These are phyloP conservation scores for Eucalyptus melliodora DNA, from an alignment of 345 rosid genomes.

Conservation along the genomic window DNA sequence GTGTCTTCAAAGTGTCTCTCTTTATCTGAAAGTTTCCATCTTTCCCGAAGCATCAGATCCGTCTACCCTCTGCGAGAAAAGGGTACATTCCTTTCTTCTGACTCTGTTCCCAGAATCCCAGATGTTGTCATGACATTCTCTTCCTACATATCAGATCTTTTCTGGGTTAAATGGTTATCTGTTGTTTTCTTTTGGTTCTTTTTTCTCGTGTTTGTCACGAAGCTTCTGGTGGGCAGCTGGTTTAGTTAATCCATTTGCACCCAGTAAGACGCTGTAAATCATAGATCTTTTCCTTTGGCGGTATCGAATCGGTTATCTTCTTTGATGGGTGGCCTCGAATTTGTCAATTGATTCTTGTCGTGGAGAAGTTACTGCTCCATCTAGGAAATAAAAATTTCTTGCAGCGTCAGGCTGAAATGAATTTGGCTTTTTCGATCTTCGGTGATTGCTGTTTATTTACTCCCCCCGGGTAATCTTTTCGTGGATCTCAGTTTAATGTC, in stretches of 20 bases:
- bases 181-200: not conserved
- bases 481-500: not conserved
- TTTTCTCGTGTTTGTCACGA: not conserved
- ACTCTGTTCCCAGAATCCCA: not conserved
- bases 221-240: not conserved
- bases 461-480: not conserved
- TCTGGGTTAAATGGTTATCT: not conserved
- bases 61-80: not conserved
- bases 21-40: not conserved
- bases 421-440: not conserved
- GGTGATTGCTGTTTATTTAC: not conserved
- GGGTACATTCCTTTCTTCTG: not conserved
- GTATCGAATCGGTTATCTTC: not conserved
- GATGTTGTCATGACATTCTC: not conserved
- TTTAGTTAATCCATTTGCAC: not conserved
- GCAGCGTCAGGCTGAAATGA: not conserved
- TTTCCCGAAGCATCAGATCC: not conserved
- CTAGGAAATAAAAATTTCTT: not conserved
- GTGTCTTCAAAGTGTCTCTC: not conserved
- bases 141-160: not conserved
- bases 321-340: not conserved
- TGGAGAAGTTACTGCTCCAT: not conserved
- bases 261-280: not conserved
- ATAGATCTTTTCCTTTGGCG: not conserved
- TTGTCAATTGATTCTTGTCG: not conserved